phyloP scores from a whole-genome alignment of 345 rosid species.

The Turritis glabra region DNA sequence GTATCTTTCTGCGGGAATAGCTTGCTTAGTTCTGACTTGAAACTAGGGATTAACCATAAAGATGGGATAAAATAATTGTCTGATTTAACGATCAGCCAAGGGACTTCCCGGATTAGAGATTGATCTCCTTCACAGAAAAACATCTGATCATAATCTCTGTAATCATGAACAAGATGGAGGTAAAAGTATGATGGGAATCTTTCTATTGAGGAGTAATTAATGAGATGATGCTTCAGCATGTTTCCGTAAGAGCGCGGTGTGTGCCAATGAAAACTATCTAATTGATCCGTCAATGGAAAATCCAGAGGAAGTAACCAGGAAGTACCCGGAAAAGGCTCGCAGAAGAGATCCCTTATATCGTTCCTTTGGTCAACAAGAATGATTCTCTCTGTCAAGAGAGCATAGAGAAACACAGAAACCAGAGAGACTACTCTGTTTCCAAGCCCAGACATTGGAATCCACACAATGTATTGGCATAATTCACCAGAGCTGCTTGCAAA shows the following conservation, averaged over 20 bases:
- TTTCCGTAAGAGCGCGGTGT: neutral
- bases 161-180: constrained; percentile 27
- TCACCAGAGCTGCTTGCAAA: neutral
- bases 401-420: constrained; percentile 59
- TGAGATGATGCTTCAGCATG: neutral
- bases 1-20: constrained; percentile 38
- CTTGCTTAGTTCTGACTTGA: constrained; percentile 6
- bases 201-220: neutral
- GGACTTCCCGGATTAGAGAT: neutral
- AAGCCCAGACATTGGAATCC: constrained; percentile 50
- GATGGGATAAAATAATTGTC: constrained; percentile 27
- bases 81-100: constrained; percentile 31
- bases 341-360: constrained; percentile 54
- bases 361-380: constrained; percentile 52
- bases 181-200: neutral
- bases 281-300: constrained; percentile 46
- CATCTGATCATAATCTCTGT: constrained; percentile 27
- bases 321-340: constrained; percentile 56
- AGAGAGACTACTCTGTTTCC: constrained; percentile 61
- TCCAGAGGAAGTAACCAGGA: constrained; percentile 60
- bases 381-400: constrained; percentile 60
- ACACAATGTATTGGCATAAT: constrained; percentile 51
- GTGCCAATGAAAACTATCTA: constrained; percentile 36
- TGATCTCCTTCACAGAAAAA: constrained; percentile 36
- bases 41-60: constrained; percentile 28